Evolutionary conservation across 768 basidiomycete species (phyloP).

Genomic region (Suillus weaverae): DNA sequence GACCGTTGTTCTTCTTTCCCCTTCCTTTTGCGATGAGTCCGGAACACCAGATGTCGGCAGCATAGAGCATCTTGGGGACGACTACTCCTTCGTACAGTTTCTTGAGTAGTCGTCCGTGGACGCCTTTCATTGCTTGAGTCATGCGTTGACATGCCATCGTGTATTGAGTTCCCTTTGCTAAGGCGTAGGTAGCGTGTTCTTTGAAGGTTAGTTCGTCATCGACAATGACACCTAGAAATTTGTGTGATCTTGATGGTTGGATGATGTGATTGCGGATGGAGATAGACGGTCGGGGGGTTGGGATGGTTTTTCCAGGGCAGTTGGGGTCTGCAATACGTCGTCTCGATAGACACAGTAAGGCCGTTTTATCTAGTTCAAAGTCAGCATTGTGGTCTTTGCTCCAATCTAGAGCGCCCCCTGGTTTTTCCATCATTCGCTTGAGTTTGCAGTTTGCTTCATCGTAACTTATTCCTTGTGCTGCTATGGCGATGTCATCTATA

Average conservation of each 20-base stretch:
- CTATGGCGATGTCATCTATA: too few species aligned
- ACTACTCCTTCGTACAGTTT: slow-evolving; percentile 6
- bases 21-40: not conserved
- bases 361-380: too few species aligned
- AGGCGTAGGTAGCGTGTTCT: not conserved
- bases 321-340: not conserved
- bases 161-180: not conserved
- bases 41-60: slow-evolving; percentile 11
- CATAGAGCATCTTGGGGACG: slow-evolving; percentile 14
- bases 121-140: not conserved
- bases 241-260: not conserved
- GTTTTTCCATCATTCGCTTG: too few species aligned
- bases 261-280: not conserved
- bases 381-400: too few species aligned
- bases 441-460: too few species aligned
- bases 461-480: too few species aligned
- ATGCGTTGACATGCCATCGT: slow-evolving; percentile 2
- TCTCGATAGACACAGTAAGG: too few species aligned
- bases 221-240: slow-evolving; percentile 5
- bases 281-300: not conserved
- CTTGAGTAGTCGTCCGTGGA: not conserved
- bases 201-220: not conserved
- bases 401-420: too few species aligned
- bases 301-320: not conserved
- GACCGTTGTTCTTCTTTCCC: not conserved